phyloP scores from a whole-genome alignment of 108 stramenopile species.

The Cyclotella distinguenda region DNA sequence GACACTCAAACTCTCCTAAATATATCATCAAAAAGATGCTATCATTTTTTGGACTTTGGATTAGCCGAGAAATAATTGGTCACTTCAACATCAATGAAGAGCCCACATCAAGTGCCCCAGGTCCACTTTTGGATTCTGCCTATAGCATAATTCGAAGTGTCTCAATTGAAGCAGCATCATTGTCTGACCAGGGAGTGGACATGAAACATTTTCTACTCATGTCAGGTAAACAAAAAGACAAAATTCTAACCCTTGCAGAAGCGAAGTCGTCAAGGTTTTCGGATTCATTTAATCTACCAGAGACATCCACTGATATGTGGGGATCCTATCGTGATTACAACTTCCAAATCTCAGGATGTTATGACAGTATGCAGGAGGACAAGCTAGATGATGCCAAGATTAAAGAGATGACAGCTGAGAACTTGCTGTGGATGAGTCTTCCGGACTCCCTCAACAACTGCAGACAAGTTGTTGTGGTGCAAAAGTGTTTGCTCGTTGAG shows the following conservation, averaged over 20 bases:
- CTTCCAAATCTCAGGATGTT: constrained; percentile 16
- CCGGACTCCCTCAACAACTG: too few relatives aligned
- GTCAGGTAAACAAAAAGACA: constrained; percentile 2
- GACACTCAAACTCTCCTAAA: constrained; percentile 2
- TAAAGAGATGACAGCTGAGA: not conserved
- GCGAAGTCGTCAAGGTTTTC: constrained; percentile 16
- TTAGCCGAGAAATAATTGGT: constrained; percentile 2
- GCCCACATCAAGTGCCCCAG: constrained; percentile 9
- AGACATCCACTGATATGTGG: not conserved
- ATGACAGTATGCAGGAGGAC: not conserved
- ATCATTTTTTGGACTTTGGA: constrained; percentile 23
- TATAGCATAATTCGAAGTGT: constrained; percentile 27
- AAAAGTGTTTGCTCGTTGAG: not conserved
- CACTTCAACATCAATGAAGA: not conserved
- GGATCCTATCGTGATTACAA: constrained; percentile 6
- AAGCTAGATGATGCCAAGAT: too few relatives aligned
- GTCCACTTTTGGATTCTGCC: constrained; percentile 22
- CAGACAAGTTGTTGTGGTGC: too few relatives aligned
- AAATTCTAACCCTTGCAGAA: constrained; percentile 3
- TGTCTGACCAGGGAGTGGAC: constrained; percentile 25
- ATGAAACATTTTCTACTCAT: constrained; percentile 22
- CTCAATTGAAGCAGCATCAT: constrained; percentile 9
- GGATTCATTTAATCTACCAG: constrained; percentile 9
- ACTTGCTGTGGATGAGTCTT: constrained; percentile 17
- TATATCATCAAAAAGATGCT: constrained; percentile 17